Conservation (phyloP, 2,329 filamentous ascomycete species). For the Arthroderma sp. region DNA sequence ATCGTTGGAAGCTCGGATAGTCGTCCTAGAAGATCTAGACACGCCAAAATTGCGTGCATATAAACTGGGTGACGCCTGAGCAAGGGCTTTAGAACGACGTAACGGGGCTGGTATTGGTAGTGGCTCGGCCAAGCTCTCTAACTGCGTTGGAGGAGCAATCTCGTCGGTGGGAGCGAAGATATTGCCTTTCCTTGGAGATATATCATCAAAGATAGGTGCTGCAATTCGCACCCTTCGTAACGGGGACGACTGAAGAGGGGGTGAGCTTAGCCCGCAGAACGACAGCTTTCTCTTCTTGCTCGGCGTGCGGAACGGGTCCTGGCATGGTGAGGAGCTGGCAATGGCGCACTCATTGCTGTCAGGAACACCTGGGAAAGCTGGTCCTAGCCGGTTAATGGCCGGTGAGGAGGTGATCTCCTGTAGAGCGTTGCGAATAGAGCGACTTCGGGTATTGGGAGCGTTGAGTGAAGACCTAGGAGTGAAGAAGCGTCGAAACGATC, state of each 20-base stretch:
- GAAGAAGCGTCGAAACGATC: conserved; percentile 41
- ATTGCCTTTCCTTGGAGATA: neutral
- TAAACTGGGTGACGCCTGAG: conserved; percentile 26
- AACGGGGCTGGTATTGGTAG: conserved; percentile 22
- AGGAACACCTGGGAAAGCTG: conserved; percentile 30
- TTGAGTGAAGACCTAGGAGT: conserved; percentile 36
- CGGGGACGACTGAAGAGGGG: conserved; percentile 40
- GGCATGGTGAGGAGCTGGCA: conserved; percentile 18
- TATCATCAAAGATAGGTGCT: conserved; percentile 22
- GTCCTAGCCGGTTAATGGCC: conserved; percentile 32
- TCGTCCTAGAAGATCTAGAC: conserved; percentile 22
- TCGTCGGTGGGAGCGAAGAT: conserved; percentile 5
- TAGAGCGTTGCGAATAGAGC: conserved; percentile 35
- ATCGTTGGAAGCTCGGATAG: conserved; percentile 26
- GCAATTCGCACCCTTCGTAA: conserved; percentile 32
- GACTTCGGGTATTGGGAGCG: conserved; percentile 24
- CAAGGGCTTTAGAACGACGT: conserved; percentile 26
- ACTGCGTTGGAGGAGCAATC: neutral
- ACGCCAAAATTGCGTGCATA: conserved; percentile 30
- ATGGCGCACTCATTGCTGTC: conserved; percentile 23
- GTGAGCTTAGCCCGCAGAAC: conserved; percentile 30
- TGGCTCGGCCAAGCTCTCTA: neutral
- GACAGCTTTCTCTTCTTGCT: conserved; percentile 37
- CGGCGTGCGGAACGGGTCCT: conserved; percentile 27
- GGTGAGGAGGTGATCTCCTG: conserved; percentile 32